Percentiles rank a stretch among this genome's conserved stretches.
Evolutionary conservation across 164 flowering plant genomes (phyloP).

Genomic region (Liriodendron chinense): DNA sequence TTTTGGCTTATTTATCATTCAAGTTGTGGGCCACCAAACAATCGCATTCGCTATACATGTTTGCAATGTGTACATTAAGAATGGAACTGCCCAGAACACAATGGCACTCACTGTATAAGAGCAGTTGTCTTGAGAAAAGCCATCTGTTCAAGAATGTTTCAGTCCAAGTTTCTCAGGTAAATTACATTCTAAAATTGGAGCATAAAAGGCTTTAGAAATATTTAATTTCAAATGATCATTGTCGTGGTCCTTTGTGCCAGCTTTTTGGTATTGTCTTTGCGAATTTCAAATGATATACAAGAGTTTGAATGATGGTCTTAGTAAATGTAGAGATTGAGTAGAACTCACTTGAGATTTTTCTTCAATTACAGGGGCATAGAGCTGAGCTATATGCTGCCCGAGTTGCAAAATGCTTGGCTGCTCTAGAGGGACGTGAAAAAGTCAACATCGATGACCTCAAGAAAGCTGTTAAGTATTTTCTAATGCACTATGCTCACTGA

Average conservation of each 20-base stretch:
- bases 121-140: neutral
- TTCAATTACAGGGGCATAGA: slow-evolving; percentile 78
- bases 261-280: neutral
- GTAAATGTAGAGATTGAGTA: neutral
- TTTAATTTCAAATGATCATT: neutral
- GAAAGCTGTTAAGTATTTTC: slow-evolving; percentile 76
- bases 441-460: slow-evolving; percentile 89
- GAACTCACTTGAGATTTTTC: neutral
- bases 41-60: too few relatives aligned
- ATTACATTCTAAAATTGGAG: too few relatives aligned
- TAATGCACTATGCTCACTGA: neutral
- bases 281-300: neutral
- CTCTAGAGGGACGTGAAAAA: slow-evolving; percentile 92
- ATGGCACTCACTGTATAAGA: too few relatives aligned
- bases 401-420: slow-evolving; percentile 93
- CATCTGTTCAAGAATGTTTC: neutral
- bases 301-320: neutral
- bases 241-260: neutral
- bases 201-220: neutral
- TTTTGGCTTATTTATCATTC: too few relatives aligned
- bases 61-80: neutral
- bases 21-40: too few relatives aligned
- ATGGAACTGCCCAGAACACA: neutral
- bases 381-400: slow-evolving; percentile 95
- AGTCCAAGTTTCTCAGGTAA: too few relatives aligned